Base-by-base conservation (phyloP, 768 basidiomycete genomes). In the Boletus coccyginus region DNA sequence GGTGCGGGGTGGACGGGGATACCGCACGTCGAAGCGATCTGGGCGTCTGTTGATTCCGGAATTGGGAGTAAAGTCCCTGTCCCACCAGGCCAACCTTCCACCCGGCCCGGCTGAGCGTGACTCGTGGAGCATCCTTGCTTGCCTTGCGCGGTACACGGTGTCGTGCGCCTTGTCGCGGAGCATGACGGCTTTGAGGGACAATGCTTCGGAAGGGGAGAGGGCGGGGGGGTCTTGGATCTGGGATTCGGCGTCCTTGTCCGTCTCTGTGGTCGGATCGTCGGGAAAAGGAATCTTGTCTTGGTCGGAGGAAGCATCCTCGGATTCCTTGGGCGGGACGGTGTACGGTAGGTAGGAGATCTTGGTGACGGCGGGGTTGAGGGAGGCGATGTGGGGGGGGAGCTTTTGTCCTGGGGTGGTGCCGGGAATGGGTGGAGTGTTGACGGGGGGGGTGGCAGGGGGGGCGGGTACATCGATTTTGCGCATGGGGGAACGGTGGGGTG, bases 71-170 rank as follows among this genome's bases (percentile, higher is more conserved):
- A 55, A 68, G 61, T 81, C 83, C 66, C 81, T 82, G 72, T 88
- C 86, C 79, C 83, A 87, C 86, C 87, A 89, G 61, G 75, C 76
- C 8, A 74, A 65, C 35, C 73, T 67, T 44, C 73, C 74, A 50
- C 74, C 80, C 24, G 78, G 75, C 33, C 78, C 70, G 5, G 75
- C 77, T 3, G 64, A 66, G 36, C 75, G 72, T 40, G 78, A 56
- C 71, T 87, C 88, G 33, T 78, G 77, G 19, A 64, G 62, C 77
- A 81, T 80, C 27, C 82, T 75, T 19, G 75, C 74, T 53, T 80
- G 77, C 78, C 83, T 85, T 47, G 69, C 70, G 50, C 77, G 76
- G 57, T 74, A 77, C 8, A 73, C 64, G 6, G 62, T 71, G 33
- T 87, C 83, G 59, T 89, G 86, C 1, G 70, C 64, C 6, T 60